phyloP scores from a whole-genome alignment of 2,329 filamentous ascomycete genomes.

The Claviceps pazoutovae region DNA sequence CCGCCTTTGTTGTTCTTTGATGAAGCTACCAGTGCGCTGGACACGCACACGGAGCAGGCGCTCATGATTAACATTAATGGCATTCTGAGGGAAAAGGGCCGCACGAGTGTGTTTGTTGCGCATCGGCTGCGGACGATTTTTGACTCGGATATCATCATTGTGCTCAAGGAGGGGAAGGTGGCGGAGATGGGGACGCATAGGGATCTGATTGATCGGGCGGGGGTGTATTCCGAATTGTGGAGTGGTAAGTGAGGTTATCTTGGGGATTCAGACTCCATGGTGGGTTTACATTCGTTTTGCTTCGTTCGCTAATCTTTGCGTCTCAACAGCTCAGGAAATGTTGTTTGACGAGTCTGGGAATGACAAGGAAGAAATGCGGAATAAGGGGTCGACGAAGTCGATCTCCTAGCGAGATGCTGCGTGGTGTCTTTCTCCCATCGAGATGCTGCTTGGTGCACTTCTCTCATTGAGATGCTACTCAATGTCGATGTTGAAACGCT shows the following conservation, averaged over 20 bases:
- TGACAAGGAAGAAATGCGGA: slow-evolving; percentile 28
- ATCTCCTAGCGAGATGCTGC: background rate
- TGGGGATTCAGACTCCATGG: too few species aligned
- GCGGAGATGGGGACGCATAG: slow-evolving; percentile 81
- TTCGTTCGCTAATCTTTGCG: background rate
- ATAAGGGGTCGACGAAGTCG: slow-evolving; percentile 15
- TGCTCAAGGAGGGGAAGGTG: slow-evolving; percentile 71
- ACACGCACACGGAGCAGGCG: slow-evolving; percentile 86
- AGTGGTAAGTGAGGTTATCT: slow-evolving; percentile 47
- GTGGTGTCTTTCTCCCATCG: background rate
- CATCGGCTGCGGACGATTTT: slow-evolving; percentile 87
- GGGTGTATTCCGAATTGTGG: slow-evolving; percentile 84
- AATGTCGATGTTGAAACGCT: too few species aligned
- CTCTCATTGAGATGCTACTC: too few species aligned
- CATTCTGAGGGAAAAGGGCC: slow-evolving; percentile 72
- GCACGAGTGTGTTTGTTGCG: slow-evolving; percentile 90
- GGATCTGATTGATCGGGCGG: slow-evolving; percentile 62
- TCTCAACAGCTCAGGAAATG: slow-evolving; percentile 43
- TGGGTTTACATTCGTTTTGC: background rate
- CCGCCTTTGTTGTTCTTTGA: slow-evolving; percentile 88
- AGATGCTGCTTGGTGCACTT: too few species aligned
- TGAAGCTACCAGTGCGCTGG: slow-evolving; percentile 82
- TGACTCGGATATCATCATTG: slow-evolving; percentile 85
- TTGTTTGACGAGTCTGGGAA: slow-evolving; percentile 36
- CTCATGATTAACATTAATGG: slow-evolving; percentile 86